Evolutionary conservation across 441 rosid species (phyloP), one percentile per base, ranked within the genome.

Genomic region (Arabidopsis hybrid): DNA sequence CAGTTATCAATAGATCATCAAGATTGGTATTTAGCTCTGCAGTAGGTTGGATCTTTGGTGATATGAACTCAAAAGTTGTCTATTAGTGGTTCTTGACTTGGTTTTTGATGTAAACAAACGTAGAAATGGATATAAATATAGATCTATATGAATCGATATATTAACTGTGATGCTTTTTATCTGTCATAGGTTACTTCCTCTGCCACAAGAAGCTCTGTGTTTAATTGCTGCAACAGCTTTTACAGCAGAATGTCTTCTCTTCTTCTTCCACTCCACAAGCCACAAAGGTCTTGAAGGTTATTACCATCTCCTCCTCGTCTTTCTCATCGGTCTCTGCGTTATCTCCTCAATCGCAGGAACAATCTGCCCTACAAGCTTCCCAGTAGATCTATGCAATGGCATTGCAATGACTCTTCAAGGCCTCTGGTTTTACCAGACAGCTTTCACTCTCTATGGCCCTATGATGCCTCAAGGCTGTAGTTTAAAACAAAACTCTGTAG

Each of bases 381-480:
- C 97, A 2, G 66, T 86, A 51, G 97, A 95, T 83, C 75, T 92
- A 58, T 83, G 88, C 42, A 82, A 76, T 31, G 96, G 93, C 67
- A 85, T 89, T 55, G 96, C 92, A 46, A 83, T 92, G 58, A 87
- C 97, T 38, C 92, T 95, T 35, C 99, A 95, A 73, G 97, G 99
- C 73, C 91, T 95, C 36, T 95, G 99, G 99, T 95, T 95, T 81
- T 92, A 92, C 73, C 99, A 92, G 81, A 89, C 97, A 4, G 99
- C 97, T 71, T 92, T 94, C 83, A 86, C 88, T 72, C 92, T 94
- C 46, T 94, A 94, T 64, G 97, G 99, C 52, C 92, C 97, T 67
- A 88, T 87, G 95, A 90, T 90, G 92, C 99, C 97, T 1, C 84
- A 85, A 56, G 97, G 99, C 6, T 94, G 95, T 78, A 67, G 12